A percentile compares a stretch with the other conserved stretches of the same genome.
Conservation (phyloP, 2,329 filamentous ascomycete genomes). For the Colletotrichum costaricense region DNA sequence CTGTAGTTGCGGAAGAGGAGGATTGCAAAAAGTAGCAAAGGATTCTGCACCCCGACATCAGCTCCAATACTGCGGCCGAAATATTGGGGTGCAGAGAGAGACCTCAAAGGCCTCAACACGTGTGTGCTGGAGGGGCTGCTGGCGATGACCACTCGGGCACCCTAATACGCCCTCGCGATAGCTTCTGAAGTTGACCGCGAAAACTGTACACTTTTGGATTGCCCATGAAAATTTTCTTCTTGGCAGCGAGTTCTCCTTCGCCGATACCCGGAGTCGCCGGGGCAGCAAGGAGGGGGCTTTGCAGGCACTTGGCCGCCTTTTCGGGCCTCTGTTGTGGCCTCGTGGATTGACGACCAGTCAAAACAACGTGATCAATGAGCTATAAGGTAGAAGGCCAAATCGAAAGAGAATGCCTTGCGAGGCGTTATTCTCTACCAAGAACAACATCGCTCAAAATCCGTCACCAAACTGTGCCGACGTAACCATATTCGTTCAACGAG, state of each 20-base stretch:
- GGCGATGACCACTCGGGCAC: not conserved
- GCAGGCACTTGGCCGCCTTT: slow-evolving; percentile 34
- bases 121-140: not conserved
- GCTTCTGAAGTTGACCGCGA: not conserved
- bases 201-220: not conserved
- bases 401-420: slow-evolving; percentile 26
- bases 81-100: slow-evolving; percentile 3
- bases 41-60: not conserved
- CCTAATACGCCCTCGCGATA: not conserved
- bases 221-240: not conserved
- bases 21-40: not conserved
- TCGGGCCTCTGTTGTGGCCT: slow-evolving; percentile 32
- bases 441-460: slow-evolving; percentile 3
- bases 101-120: not conserved
- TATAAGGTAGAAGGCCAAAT: not conserved
- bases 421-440: slow-evolving; percentile 5
- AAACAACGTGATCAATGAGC: slow-evolving; percentile 5
- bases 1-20: not conserved
- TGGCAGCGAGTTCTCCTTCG: not conserved
- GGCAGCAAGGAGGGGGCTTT: slow-evolving; percentile 23
- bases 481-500: not conserved
- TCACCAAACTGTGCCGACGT: not conserved
- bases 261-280: slow-evolving; percentile 11
- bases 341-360: slow-evolving; percentile 17
- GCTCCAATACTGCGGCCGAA: slow-evolving; percentile 4